Conservation (phyloP, 257 asterid genomes). For the Rubia yunnanensis region DNA sequence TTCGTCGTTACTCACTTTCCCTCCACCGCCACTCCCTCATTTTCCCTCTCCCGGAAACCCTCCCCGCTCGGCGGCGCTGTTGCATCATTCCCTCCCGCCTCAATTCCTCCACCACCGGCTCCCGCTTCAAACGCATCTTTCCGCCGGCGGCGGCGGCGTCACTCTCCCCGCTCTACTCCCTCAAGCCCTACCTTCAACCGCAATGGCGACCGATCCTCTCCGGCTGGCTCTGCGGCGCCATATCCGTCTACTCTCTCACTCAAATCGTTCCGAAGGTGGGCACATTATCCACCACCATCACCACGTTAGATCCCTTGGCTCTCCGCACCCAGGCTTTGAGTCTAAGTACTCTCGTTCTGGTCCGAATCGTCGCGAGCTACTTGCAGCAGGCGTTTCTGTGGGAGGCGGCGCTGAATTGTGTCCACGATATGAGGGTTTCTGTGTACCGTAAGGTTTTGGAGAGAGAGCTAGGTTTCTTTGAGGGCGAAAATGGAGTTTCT, state of each 20-base stretch:
- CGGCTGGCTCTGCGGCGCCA: slow-evolving; percentile 69
- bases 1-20: neutral
- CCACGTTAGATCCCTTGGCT: slow-evolving; percentile 18
- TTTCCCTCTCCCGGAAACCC: neutral
- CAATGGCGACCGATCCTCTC: slow-evolving; percentile 63
- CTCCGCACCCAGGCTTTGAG: slow-evolving; percentile 35
- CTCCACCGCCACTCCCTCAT: neutral
- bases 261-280: slow-evolving; percentile 65
- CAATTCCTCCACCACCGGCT: slow-evolving; percentile 17
- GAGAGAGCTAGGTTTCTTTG: slow-evolving; percentile 77
- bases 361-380: slow-evolving; percentile 47
- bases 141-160: slow-evolving; percentile 19
- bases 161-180: slow-evolving; percentile 26
- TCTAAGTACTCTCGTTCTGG: slow-evolving; percentile 38
- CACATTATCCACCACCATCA: slow-evolving; percentile 32
- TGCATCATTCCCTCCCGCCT: neutral
- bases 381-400: slow-evolving; percentile 68
- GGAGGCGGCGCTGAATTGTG: slow-evolving; percentile 81
- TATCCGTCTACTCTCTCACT: slow-evolving; percentile 78
- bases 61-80: neutral
- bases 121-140: slow-evolving; percentile 3
- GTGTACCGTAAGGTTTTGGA: slow-evolving; percentile 58
- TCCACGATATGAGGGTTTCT: slow-evolving; percentile 41
- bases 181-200: slow-evolving; percentile 58
- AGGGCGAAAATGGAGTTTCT: slow-evolving; percentile 51